These are phyloP conservation scores for Smittium mucronatum DNA, from an alignment of 371 early-diverging fungal genomes.

Conservation along the genomic window DNA sequence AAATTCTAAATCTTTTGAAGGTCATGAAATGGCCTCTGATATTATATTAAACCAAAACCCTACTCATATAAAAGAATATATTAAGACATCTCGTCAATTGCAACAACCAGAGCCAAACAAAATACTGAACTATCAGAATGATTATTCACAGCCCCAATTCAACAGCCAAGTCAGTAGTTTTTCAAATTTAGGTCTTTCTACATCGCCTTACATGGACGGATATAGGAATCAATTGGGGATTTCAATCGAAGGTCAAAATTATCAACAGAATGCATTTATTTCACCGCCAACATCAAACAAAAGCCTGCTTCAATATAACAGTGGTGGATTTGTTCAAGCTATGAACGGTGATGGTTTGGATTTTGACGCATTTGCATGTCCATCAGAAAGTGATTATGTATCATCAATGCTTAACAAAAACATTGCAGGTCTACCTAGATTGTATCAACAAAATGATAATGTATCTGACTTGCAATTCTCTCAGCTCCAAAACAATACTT, in stretches of 20 bases:
- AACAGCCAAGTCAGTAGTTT: background rate
- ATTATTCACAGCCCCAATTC: background rate
- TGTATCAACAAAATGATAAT: background rate
- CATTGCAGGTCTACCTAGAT: background rate
- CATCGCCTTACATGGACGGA: background rate
- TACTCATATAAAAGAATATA: background rate
- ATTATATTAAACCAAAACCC: background rate
- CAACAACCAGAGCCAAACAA: background rate
- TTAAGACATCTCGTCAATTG: background rate
- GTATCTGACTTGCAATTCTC: background rate
- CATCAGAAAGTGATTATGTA: background rate
- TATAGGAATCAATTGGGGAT: background rate
- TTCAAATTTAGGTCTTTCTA: background rate
- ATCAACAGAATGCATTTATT: background rate
- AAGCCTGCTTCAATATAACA: background rate
- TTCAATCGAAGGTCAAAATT: background rate
- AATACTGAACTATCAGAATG: background rate
- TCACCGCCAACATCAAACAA: background rate
- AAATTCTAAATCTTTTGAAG: background rate
- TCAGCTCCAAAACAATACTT: background rate
- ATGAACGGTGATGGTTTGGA: background rate
- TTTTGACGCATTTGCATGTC: background rate
- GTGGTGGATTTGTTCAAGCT: background rate
- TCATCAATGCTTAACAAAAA: background rate
- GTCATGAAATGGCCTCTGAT: background rate